Evolutionary conservation across 495 filamentous ascomycete species (phyloP), one percentile per base, ranked within the genome.

Genomic region (Tuber microsphaerosporum): DNA sequence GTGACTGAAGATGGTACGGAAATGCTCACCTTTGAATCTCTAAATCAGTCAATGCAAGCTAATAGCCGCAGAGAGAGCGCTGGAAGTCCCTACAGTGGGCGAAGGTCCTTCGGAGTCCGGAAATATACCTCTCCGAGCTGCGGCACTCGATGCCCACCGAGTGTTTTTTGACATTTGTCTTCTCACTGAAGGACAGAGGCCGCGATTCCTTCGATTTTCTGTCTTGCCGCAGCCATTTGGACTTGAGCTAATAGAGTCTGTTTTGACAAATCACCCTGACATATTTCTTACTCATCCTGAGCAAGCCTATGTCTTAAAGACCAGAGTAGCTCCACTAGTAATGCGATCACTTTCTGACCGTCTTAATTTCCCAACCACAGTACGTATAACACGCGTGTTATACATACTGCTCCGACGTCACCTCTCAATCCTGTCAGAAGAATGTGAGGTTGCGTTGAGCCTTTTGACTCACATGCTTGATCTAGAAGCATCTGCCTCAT

Each of bases 111-210:
- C 87, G 19, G 89, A 89, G 70, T 86, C 91, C 81, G 89, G 89
- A 37, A 82, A 85, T 14, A 85, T 94, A 16, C 84, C 88, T 16
- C 88, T 98, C 76, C 87, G 89, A 68, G 85, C 90, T 14, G 93
- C 93, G 48, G 92, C 94, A 19, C 87, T 92, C 81, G 95, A 99
- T 88, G 95, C 94, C 44, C 91, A 95, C 80, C 88, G 91, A 88
- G 89, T 96, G 34, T 91, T 99, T 83, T 90, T 93, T 81, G 95
- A 99, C 81, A 88, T 99, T 17, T 97, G 94, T 80, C 88, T 94
- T 71, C 85, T 97, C 68, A 92, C 92, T 0, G 94, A 97, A 82
- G 91, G 90, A 65, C 92, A 94, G 76, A 89, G 90, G 71, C 88
- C 94, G 10, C 88, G 92, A 73, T 96, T 93, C 77, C 86, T 98